Conservation (phyloP, 805 yeast species). For the Candida argentea region DNA sequence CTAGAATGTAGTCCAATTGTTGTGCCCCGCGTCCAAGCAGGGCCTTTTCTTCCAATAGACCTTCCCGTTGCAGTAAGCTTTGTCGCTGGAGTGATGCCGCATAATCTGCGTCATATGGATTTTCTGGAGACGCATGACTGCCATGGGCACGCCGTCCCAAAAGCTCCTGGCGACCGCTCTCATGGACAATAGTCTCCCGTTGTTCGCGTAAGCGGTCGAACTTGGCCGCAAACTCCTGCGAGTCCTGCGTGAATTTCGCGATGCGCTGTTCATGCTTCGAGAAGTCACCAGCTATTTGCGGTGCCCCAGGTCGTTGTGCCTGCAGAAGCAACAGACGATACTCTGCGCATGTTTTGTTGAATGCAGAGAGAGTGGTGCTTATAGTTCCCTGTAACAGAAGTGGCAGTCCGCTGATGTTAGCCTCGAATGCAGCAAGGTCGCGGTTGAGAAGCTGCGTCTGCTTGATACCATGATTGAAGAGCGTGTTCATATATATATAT, state of each 20-base stretch:
- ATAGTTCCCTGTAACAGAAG: constrained; percentile 67
- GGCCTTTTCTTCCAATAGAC: constrained; percentile 58
- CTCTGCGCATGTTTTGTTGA: constrained; percentile 67
- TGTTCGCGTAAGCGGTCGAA: constrained; percentile 44
- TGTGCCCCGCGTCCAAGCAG: constrained; percentile 59
- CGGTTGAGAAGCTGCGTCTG: constrained; percentile 65
- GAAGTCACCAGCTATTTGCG: constrained; percentile 37
- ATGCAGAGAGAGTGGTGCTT: constrained; percentile 69
- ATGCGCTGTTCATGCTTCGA: constrained; percentile 47
- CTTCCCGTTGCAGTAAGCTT: constrained; percentile 30
- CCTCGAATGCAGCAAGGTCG: constrained; percentile 60
- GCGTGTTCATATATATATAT: constrained; percentile 71
- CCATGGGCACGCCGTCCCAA: constrained; percentile 36
- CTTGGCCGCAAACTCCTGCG: constrained; percentile 35
- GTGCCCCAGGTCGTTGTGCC: constrained; percentile 18
- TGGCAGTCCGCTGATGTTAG: constrained; percentile 58
- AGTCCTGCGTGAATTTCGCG: constrained; percentile 41
- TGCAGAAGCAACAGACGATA: constrained; percentile 49
- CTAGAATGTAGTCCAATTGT: constrained; percentile 82
- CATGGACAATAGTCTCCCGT: constrained; percentile 44
- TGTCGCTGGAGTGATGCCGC: constrained; percentile 5
- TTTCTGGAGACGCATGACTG: constrained; percentile 25
- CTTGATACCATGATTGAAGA: constrained; percentile 83
- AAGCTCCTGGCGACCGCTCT: constrained; percentile 39
- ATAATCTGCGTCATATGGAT: constrained; percentile 35